Evolutionary conservation across 1,284 basidiomycete species (phyloP), one percentile per base, ranked within the genome.

Genomic region (Rhizoctonia solani): DNA sequence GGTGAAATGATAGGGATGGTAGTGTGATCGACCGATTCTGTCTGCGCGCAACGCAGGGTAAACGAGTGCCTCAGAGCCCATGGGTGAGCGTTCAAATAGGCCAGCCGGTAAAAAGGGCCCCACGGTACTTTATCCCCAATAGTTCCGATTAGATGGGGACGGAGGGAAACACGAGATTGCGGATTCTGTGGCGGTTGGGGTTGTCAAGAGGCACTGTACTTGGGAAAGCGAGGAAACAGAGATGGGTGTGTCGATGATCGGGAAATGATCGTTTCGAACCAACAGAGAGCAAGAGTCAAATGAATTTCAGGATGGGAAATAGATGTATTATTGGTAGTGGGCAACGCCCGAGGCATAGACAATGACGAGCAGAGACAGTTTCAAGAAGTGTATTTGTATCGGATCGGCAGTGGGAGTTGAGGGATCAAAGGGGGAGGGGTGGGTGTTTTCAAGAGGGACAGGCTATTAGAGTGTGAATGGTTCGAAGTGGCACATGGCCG

Each of bases 121-220:
- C 52, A 66, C 52, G n/a, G 29, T 23, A 44, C 11, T 41, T 30
- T n/a, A 11, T 16, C 63, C 63, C 50, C 50, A 66, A 53, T 52
- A 49, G 29, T 29, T 27, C 34, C 34, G 47, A 34, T 9, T 27
- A 61, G 58, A 61, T 61, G 58, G 34, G 47, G 34, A 8, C 19
- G 19, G 16, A 52, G 54, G 29, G 16, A 39, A 37, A 27, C 29
- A 39, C 53, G 23, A 54, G 19, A 25, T 37, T 19, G 53, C 5
- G 53, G 58, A 11, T 49, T 66, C 42, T 32, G 41, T 54, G 63
- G 52, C 58, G 58, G 46, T 61, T 50, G 41, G 49, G 49, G 47
- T 61, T 39, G 19, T 32, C 49, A 54, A 16, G 21, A 16, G 50
- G 29, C 25, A 16, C 32, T 46, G 29, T 13, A 42, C 37, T 37